phyloP scores from a whole-genome alignment of 371 early-diverging fungal species.

The Rhizopus delemar region DNA sequence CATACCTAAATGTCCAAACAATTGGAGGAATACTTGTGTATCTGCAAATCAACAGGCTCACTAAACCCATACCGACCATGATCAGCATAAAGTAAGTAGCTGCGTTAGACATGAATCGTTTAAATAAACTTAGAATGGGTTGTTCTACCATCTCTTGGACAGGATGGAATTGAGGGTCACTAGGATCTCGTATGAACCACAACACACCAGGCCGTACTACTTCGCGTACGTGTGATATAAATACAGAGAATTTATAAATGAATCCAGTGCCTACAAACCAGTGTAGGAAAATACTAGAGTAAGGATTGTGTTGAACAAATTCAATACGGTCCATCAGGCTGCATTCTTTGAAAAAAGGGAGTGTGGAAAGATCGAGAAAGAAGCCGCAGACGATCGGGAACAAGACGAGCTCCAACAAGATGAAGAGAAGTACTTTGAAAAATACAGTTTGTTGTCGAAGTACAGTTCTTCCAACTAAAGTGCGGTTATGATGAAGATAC shows the following conservation, averaged over 20 bases:
- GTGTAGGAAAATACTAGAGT: slow-evolving; percentile 73
- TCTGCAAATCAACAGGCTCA: slow-evolving; percentile 31
- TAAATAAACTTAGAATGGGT: slow-evolving; percentile 64
- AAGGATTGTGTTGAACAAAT: slow-evolving; percentile 59
- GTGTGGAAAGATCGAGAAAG: slow-evolving; percentile 73
- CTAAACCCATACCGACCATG: slow-evolving; percentile 62
- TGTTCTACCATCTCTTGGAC: slow-evolving; percentile 82
- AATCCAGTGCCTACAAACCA: slow-evolving; percentile 89
- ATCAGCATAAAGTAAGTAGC: slow-evolving; percentile 76
- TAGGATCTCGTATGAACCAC: slow-evolving; percentile 92
- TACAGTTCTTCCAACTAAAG: slow-evolving; percentile 23
- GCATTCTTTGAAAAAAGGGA: slow-evolving; percentile 67
- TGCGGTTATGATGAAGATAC: slow-evolving; percentile 28
- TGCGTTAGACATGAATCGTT: slow-evolving; percentile 70
- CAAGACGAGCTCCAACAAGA: slow-evolving; percentile 73
- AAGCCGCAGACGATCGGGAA: slow-evolving; percentile 85
- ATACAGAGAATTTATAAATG: slow-evolving; percentile 83
- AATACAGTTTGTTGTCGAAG: slow-evolving; percentile 53
- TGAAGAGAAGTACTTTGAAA: slow-evolving; percentile 68
- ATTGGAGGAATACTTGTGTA: slow-evolving; percentile 24
- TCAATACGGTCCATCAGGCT: slow-evolving; percentile 54
- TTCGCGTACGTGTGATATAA: slow-evolving; percentile 70
- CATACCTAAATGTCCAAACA: slow-evolving; percentile 29
- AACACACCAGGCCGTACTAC: slow-evolving; percentile 86
- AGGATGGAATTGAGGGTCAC: slow-evolving; percentile 85